Percentiles rank a stretch among this genome's conserved stretches.
Evolutionary conservation across 2,329 filamentous ascomycete genomes (phyloP).

Genomic region (Neonectria ditissima): DNA sequence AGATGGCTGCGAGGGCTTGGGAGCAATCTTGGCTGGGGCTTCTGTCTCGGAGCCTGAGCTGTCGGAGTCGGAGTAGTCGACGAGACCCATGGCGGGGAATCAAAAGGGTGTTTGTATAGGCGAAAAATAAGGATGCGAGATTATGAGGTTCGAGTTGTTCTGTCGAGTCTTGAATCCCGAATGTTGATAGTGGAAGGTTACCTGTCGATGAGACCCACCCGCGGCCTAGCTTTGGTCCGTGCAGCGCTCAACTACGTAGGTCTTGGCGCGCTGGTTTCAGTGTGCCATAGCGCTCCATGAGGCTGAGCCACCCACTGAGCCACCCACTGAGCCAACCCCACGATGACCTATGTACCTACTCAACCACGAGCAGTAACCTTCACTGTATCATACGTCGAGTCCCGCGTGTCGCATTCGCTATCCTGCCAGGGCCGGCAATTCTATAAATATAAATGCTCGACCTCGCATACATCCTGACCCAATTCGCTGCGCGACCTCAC

Average conservation of each 20-base stretch:
- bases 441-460: constrained; percentile 35
- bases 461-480: not conserved
- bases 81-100: constrained; percentile 74
- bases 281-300: constrained; percentile 14
- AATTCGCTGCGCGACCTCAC: constrained; percentile 16
- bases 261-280: constrained; percentile 15
- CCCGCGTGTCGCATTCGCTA: not conserved
- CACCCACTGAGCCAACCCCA: constrained; percentile 23
- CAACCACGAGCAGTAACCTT: not conserved
- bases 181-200: constrained; percentile 19
- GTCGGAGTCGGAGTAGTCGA: constrained; percentile 88
- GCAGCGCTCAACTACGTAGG: constrained; percentile 32
- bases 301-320: constrained; percentile 38
- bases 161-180: constrained; percentile 1
- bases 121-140: not conserved
- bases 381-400: constrained; percentile 17
- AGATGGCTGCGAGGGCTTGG: constrained; percentile 47
- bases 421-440: not conserved
- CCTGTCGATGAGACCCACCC: constrained; percentile 28
- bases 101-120: not conserved
- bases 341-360: constrained; percentile 15
- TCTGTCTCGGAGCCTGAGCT: constrained; percentile 74
- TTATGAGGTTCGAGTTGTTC: not conserved
- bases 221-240: constrained; percentile 29
- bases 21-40: constrained; percentile 43